These are phyloP conservation scores for Melanogaster broomeanus DNA, from an alignment of 768 basidiomycete genomes.

Conservation along the genomic window DNA sequence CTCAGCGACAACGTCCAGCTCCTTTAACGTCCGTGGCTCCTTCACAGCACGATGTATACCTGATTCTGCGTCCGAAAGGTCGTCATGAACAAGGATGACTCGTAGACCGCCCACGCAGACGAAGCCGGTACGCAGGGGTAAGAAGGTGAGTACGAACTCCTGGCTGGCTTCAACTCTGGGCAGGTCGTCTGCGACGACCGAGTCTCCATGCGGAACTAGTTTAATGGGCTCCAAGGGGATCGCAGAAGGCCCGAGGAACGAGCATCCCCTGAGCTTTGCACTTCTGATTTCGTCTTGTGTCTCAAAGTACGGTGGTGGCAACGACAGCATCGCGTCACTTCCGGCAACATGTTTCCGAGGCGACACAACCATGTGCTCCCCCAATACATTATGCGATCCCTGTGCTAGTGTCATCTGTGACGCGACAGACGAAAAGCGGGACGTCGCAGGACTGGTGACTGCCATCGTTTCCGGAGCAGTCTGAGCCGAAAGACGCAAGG, in stretches of 20 bases:
- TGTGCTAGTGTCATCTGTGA: conserved; percentile 7
- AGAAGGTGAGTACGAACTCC: conserved; percentile 65
- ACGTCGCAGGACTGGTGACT: background rate
- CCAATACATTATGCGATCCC: background rate
- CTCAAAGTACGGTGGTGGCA: conserved; percentile 52
- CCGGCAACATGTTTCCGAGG: conserved; percentile 9
- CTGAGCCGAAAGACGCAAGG: conserved; percentile 31
- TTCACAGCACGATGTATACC: conserved; percentile 24
- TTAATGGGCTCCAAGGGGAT: conserved; percentile 47
- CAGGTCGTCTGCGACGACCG: conserved; percentile 8
- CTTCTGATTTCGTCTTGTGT: conserved; percentile 37
- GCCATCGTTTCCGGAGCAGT: conserved; percentile 4
- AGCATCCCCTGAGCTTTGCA: conserved; percentile 33
- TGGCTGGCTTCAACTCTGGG: conserved; percentile 43
- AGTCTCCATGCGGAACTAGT: conserved; percentile 21
- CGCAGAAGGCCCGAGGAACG: conserved; percentile 54
- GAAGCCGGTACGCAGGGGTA: conserved; percentile 63
- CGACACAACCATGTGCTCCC: conserved; percentile 12
- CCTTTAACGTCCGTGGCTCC: conserved; percentile 56
- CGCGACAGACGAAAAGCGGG: conserved; percentile 8
- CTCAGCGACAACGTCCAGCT: conserved; percentile 73
- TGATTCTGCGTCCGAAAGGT: conserved; percentile 36
- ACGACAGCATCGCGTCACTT: conserved; percentile 14
- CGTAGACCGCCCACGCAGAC: conserved; percentile 67
- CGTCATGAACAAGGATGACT: conserved; percentile 64